Percentiles rank a stretch among this genome's conserved stretches.
Evolutionary conservation across 352 stramenopile genomes (phyloP).

Genomic region (Pythium scleroteichum): DNA sequence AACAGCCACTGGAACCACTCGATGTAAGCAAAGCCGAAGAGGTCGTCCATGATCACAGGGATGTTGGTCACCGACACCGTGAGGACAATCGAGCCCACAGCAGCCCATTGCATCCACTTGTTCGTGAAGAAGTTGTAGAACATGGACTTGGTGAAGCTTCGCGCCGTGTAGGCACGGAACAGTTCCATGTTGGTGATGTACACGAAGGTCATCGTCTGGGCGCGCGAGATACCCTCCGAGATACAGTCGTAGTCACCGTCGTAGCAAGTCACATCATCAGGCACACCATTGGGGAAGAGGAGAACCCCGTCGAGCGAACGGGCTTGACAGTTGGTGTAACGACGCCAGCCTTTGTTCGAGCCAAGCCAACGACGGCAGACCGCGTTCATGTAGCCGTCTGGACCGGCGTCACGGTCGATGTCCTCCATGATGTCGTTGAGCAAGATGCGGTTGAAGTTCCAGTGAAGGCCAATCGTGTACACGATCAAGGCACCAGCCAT

Average conservation of each 20-base stretch:
- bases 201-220: slow-evolving; percentile 74
- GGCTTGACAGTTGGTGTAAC: slow-evolving; percentile 51
- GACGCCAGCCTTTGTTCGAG: slow-evolving; percentile 42
- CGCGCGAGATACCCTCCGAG: slow-evolving; percentile 57
- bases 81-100: slow-evolving; percentile 53
- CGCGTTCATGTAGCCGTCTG: slow-evolving; percentile 43
- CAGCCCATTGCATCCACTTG: slow-evolving; percentile 80
- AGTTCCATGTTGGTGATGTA: slow-evolving; percentile 84
- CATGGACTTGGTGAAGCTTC: slow-evolving; percentile 77
- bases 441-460: slow-evolving; percentile 68
- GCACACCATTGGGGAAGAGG: slow-evolving; percentile 41
- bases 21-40: slow-evolving; percentile 71
- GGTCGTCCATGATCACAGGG: slow-evolving; percentile 57
- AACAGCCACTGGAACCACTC: slow-evolving; percentile 80
- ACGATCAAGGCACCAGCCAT: slow-evolving; percentile 53
- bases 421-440: slow-evolving; percentile 51
- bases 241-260: slow-evolving; percentile 59
- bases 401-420: slow-evolving; percentile 39
- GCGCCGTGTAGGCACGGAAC: slow-evolving; percentile 67
- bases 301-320: slow-evolving; percentile 34
- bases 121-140: slow-evolving; percentile 73
- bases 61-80: slow-evolving; percentile 76
- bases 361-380: slow-evolving; percentile 63
- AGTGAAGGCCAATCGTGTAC: slow-evolving; percentile 63
- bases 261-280: slow-evolving; percentile 53